Evolutionary conservation across 805 yeast species (phyloP), one percentile per base, ranked within the genome.

Genomic region (Kuraishia ogatae): DNA sequence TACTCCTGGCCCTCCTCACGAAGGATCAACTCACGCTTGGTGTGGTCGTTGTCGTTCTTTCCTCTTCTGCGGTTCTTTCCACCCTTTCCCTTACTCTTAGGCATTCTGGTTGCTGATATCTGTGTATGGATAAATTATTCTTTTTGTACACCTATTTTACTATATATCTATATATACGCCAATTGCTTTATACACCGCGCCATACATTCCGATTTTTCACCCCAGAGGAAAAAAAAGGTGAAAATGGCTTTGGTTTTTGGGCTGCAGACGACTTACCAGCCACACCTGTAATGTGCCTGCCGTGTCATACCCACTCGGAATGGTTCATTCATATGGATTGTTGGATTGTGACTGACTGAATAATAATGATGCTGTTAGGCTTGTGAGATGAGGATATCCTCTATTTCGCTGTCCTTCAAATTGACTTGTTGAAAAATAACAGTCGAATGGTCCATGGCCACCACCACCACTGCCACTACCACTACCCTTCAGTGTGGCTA

Each of bases 1-100:
- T 94, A 94, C 73, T 94, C 98, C 78, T 94, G 99, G 57, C 96
- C 96, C 66, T 94, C 99, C 60, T 94, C 99, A 67, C 85, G 90
- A 71, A 80, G 82, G 70, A 84, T 81, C 64, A 94, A 82, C 71
- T 94, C 99, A 78, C 99, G 89, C 80, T 94, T 94, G 75, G 90
- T 92, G 60, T 87, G 84, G 58, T 82, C 86, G 72, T 84, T 83
- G 70, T 87, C 97, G 73, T 92, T 92, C 93, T 94, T 94, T 73
- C 99, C 99, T 83, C 97, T 88, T 79, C 96, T 84, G 81, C 99
- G 93, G 77, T 89, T 87, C 75, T 88, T 88, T 74, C 96, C 96
- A 73, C 96, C 94, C 39, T 86, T 80, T 70, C 89, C 87, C 78
- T 85, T 86, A 64, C 85, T 77, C 76, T 87, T 86, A 64, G 92